These are phyloP conservation scores for Umbilicus rupestris DNA, from an alignment of 164 flowering plant genomes.

Conservation along the genomic window DNA sequence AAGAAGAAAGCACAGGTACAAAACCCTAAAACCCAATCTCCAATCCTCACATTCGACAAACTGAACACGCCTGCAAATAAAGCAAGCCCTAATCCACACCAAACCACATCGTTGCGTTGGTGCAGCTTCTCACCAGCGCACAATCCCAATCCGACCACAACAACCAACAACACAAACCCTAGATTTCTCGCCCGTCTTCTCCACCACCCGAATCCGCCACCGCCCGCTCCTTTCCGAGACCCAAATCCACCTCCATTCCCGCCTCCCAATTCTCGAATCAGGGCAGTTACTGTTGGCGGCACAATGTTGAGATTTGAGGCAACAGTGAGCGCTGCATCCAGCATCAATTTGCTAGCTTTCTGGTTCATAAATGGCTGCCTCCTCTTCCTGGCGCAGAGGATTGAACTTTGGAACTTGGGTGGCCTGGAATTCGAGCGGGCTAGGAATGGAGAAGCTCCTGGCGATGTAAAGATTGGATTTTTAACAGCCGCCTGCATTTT, in stretches of 20 bases:
- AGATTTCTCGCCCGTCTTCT: neutral
- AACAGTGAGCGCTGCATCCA: neutral
- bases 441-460: neutral
- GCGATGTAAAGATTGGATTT: neutral
- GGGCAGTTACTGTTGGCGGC: neutral
- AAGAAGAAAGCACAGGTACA: neutral
- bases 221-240: neutral
- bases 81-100: neutral
- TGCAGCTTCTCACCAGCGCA: neutral
- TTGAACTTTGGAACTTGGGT: neutral
- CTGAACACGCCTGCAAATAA: neutral
- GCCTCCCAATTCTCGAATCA: constrained; percentile 3
- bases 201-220: constrained; percentile 3
- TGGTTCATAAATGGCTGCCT: neutral
- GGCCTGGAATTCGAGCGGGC: neutral
- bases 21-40: neutral
- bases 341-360: neutral
- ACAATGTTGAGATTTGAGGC: constrained; percentile 1
- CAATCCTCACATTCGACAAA: neutral
- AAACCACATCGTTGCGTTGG: neutral
- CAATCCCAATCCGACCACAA: neutral
- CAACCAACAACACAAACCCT: neutral
- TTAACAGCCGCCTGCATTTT: neutral
- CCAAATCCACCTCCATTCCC: neutral
- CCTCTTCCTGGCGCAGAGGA: neutral